phyloP scores from a whole-genome alignment of 805 yeast genomes.

The Ogataea siamensis region DNA sequence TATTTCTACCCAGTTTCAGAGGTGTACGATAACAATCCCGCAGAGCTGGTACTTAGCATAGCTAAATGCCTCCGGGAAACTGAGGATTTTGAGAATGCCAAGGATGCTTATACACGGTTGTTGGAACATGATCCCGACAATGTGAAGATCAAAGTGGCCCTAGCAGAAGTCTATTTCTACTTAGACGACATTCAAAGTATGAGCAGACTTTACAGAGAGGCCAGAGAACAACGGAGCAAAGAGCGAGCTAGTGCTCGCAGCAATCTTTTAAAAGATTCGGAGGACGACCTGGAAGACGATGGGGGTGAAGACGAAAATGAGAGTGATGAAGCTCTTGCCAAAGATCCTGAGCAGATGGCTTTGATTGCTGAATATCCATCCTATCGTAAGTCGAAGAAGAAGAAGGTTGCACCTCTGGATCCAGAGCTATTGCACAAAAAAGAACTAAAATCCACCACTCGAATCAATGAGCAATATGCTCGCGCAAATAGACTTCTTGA shows the following conservation, averaged over 20 bases:
- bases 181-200: slow-evolving; percentile 61
- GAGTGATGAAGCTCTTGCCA: slow-evolving; percentile 20
- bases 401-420: slow-evolving; percentile 23
- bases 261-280: slow-evolving; percentile 24
- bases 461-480: slow-evolving; percentile 45
- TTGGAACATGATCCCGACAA: slow-evolving; percentile 58
- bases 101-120: slow-evolving; percentile 52
- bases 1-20: slow-evolving; percentile 58
- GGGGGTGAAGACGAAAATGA: slow-evolving; percentile 19
- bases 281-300: slow-evolving; percentile 21
- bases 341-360: slow-evolving; percentile 32
- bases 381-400: slow-evolving; percentile 21
- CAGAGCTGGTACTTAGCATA: slow-evolving; percentile 55
- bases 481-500: slow-evolving; percentile 50
- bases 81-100: slow-evolving; percentile 66
- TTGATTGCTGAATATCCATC: slow-evolving; percentile 34
- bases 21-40: slow-evolving; percentile 49
- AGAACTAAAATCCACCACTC: slow-evolving; percentile 32
- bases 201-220: slow-evolving; percentile 51
- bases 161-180: slow-evolving; percentile 79
- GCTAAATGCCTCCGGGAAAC: slow-evolving; percentile 78
- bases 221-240: slow-evolving; percentile 40
- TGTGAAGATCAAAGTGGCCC: slow-evolving; percentile 68
- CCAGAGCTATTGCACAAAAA: slow-evolving; percentile 30
- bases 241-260: slow-evolving; percentile 31